Evolutionary conservation across 768 basidiomycete species (phyloP), one percentile per base, ranked within the genome.

Genomic region (Boletellus ananas): DNA sequence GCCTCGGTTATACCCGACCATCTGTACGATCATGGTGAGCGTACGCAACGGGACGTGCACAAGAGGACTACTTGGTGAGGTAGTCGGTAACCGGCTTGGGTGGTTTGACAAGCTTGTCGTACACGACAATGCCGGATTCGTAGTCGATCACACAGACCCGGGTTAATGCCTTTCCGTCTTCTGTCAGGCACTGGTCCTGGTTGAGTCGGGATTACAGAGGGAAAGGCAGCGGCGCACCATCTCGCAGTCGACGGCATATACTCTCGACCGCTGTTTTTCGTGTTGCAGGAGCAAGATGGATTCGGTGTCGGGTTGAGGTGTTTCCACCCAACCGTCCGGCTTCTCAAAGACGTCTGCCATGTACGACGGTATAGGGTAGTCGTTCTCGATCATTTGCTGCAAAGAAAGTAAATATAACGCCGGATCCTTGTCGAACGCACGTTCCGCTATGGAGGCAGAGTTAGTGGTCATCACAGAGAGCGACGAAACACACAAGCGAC

Each of bases 191-290:
- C 94, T 96, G 21, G 7, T 7, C 20, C 2, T 36, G 16, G 17
- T 31, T 60, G 23, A 56, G 60, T 37, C 8, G 34, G 34, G 14
- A 0, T 3, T 10, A 6, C 1, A 11, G 43, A 4, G 16, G 1
- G 23, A 34, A 37, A 9, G 1, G 34, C n/a, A 16, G 10, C 61
- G 31, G 12, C 80, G 46, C 52, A 91, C 94, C 95, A 97, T 97
- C 67, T 97, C 95, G 67, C 95, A 98, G 74, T 99, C 95, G 41
- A 99, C 79, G 0, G 91, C 90, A 48, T 89, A 84, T 21, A 95
- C 79, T 51, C 72, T 75, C 4, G 78, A 74, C 39, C 64, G 64
- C n/a, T 59, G 61, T 27, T 61, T 68, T 17, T 69, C 37, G 43
- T 63, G 45, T 48, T 62, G 63, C 3, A 68, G 60, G 16, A 70